phyloP scores from a whole-genome alignment of 2,329 filamentous ascomycete genomes.

The Teratosphaeria pseudoeucalypti region DNA sequence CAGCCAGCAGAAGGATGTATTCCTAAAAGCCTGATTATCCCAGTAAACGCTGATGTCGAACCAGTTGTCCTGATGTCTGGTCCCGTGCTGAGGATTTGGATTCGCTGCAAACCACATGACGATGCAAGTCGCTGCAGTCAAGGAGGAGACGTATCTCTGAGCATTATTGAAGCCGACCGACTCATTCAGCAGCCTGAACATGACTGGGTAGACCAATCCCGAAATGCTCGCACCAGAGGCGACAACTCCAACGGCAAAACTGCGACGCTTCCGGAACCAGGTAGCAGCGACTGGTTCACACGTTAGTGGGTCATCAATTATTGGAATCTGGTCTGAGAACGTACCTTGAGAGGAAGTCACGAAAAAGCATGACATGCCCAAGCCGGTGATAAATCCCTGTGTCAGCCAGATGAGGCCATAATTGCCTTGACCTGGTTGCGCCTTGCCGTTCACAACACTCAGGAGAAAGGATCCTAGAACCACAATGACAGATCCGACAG shows the following conservation, averaged over 20 bases:
- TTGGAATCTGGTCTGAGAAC: background rate
- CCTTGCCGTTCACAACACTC: conserved; percentile 31
- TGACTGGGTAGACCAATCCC: conserved; percentile 34
- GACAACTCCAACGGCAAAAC: conserved; percentile 40
- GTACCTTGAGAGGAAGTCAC: conserved; percentile 41
- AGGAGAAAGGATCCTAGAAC: conserved; percentile 37
- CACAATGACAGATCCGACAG: conserved; percentile 32
- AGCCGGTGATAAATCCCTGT: conserved; percentile 36
- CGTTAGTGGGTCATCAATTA: background rate
- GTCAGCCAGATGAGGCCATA: conserved; percentile 37
- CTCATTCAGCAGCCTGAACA: conserved; percentile 35
- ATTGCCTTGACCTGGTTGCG: conserved; percentile 25
- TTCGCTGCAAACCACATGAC: conserved; percentile 33
- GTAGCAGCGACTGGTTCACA: conserved; percentile 34
- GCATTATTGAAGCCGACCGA: conserved; percentile 36
- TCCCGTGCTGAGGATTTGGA: conserved; percentile 33
- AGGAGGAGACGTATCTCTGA: conserved; percentile 30
- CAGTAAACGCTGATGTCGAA: conserved; percentile 26
- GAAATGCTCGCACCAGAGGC: conserved; percentile 40
- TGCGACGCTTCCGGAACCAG: conserved; percentile 39
- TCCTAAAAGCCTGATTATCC: conserved; percentile 34
- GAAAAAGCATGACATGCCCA: conserved; percentile 45
- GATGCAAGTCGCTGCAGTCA: conserved; percentile 32
- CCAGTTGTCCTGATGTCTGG: conserved; percentile 32
- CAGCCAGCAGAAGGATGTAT: conserved; percentile 35